These are phyloP conservation scores for Lizanozyma gosingica DNA, from an alignment of 1,139 yeast genomes.

Conservation along the genomic window DNA sequence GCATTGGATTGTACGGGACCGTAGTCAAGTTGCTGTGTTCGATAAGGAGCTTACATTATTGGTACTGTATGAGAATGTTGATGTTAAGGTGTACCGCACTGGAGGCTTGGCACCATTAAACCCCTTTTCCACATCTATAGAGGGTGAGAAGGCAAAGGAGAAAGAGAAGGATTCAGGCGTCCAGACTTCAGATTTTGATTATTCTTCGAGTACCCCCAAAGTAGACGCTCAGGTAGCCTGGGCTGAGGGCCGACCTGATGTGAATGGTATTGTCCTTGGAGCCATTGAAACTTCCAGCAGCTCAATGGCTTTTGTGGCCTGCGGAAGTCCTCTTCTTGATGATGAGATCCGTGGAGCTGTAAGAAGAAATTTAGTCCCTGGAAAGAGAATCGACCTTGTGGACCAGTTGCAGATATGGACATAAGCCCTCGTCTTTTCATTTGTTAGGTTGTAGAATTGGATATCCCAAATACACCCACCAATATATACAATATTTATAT, in stretches of 20 bases:
- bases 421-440: too few relatives aligned
- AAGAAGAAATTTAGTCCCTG: background rate
- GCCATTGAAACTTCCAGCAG: constrained; percentile 29
- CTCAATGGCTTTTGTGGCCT: constrained; percentile 36
- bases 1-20: background rate
- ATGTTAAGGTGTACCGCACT: background rate
- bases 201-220: background rate
- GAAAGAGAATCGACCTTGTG: background rate
- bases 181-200: background rate
- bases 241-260: constrained; percentile 35
- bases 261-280: constrained; percentile 23
- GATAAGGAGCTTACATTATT: background rate
- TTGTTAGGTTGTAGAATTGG: too few relatives aligned
- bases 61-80: background rate
- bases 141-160: background rate
- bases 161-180: background rate
- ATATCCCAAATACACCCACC: too few relatives aligned
- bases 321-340: constrained; percentile 42
- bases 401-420: background rate
- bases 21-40: background rate
- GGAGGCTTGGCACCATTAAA: background rate
- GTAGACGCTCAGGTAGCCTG: background rate
- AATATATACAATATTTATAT: too few relatives aligned
- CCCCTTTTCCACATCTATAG: background rate
- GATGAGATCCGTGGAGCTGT: constrained; percentile 26